A percentile compares a stretch with the other conserved stretches of the same genome.
These are phyloP conservation scores for Aureobasidium subglaciale DNA, from an alignment of 2,329 filamentous ascomycete genomes.

Conservation along the genomic window DNA sequence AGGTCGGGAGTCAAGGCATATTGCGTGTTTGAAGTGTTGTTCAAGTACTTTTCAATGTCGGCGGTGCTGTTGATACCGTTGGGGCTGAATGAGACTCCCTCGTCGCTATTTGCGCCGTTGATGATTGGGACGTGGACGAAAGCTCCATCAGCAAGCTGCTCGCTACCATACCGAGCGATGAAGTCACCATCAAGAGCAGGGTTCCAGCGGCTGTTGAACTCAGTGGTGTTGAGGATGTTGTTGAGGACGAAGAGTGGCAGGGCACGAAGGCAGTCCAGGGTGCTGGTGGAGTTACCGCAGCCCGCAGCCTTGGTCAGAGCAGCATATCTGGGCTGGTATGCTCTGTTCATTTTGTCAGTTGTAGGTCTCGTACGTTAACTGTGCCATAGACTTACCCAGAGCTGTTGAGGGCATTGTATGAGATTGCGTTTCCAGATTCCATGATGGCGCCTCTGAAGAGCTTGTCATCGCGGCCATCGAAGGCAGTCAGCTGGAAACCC, in stretches of 20 bases:
- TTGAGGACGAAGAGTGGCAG: conserved; percentile 27
- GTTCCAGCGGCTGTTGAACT: conserved; percentile 33
- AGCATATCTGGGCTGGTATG: conserved; percentile 54
- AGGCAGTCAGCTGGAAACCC: conserved; percentile 41
- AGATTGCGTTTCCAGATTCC: conserved; percentile 36
- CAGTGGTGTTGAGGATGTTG: conserved; percentile 23
- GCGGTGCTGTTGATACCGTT: conserved; percentile 48
- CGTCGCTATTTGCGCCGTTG: conserved; percentile 58
- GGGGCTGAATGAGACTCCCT: conserved; percentile 53
- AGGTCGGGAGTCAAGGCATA: conserved; percentile 21
- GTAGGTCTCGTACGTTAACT: conserved; percentile 22
- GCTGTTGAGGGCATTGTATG: conserved; percentile 26
- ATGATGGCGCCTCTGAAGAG: conserved; percentile 43
- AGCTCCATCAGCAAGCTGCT: conserved; percentile 49
- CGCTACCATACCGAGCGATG: conserved; percentile 44
- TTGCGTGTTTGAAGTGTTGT: conserved; percentile 17
- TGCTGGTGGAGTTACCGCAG: conserved; percentile 52
- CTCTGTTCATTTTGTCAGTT: conserved; percentile 11
- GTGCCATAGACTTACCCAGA: conserved; percentile 30
- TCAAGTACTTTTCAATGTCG: conserved; percentile 43
- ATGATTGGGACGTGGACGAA: conserved; percentile 57
- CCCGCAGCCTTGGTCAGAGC: conserved; percentile 51
- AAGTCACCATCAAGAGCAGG: conserved; percentile 52
- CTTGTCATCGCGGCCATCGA: conserved; percentile 40
- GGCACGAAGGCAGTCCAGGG: conserved; percentile 58